A percentile compares a stretch with the other conserved stretches of the same genome.
Conservation (phyloP, 352 stramenopile species). For the Phytophthora sojae region DNA sequence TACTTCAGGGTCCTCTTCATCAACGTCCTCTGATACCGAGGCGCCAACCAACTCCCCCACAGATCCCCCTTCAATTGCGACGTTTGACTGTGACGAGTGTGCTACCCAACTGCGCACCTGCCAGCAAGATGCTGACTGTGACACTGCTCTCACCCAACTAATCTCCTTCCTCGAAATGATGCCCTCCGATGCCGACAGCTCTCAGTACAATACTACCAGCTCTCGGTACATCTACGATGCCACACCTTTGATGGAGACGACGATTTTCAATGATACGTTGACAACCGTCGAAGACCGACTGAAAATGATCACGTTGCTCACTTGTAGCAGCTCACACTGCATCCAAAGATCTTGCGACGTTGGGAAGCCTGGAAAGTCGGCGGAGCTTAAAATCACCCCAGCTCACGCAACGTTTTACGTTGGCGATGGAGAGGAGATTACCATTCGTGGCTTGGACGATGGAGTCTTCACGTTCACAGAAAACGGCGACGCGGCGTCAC, state of each 20-base stretch:
- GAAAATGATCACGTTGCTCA: background rate
- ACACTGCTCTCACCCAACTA: background rate
- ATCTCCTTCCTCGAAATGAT: background rate
- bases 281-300: background rate
- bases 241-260: background rate
- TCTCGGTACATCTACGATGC: background rate
- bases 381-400: background rate
- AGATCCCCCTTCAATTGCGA: background rate
- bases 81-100: background rate
- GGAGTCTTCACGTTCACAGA: background rate
- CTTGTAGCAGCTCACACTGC: background rate
- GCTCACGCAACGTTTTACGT: background rate
- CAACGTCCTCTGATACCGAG: background rate
- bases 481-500: background rate
- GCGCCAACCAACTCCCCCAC: background rate
- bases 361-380: background rate
- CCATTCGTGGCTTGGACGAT: background rate
- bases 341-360: background rate
- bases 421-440: background rate
- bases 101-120: background rate
- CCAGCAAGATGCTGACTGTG: background rate
- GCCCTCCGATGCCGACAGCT: background rate
- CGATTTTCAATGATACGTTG: background rate
- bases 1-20: background rate
- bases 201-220: background rate